Conservation (phyloP, 495 filamentous ascomycete species). For the Penicillium tannophilum region DNA sequence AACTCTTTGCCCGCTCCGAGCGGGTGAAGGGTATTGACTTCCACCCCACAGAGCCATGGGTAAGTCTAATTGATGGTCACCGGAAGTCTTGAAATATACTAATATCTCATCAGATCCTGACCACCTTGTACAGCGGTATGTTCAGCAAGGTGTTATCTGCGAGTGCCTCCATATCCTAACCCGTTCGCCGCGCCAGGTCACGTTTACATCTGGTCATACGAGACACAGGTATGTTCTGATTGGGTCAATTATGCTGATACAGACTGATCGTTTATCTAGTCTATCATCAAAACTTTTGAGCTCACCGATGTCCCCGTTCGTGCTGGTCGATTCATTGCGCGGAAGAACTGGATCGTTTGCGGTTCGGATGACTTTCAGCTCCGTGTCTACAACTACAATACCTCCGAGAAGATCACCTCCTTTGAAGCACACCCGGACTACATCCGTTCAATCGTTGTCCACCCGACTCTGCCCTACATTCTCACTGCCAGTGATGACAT, state of each 20-base stretch:
- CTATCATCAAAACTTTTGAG: slow-evolving; percentile 98
- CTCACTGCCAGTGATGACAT: slow-evolving; percentile 98
- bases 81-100: slow-evolving; percentile 20
- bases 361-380: slow-evolving; percentile 98
- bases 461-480: slow-evolving; percentile 94
- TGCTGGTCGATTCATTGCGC: slow-evolving; percentile 93
- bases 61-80: slow-evolving; percentile 34
- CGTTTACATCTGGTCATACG: slow-evolving; percentile 99
- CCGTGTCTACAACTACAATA: slow-evolving; percentile 98
- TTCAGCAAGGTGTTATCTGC: slow-evolving; percentile 12
- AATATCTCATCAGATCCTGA: slow-evolving; percentile 68
- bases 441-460: slow-evolving; percentile 96
- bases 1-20: slow-evolving; percentile 82
- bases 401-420: slow-evolving; percentile 95
- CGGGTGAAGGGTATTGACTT: slow-evolving; percentile 98
- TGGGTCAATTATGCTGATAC: neutral
- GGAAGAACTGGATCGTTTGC: slow-evolving; percentile 99
- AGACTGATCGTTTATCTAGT: slow-evolving; percentile 41
- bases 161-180: slow-evolving; percentile 27
- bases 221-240: slow-evolving; percentile 68
- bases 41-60: slow-evolving; percentile 94
- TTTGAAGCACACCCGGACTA: slow-evolving; percentile 99
- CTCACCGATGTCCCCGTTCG: slow-evolving; percentile 98
- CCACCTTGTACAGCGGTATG: slow-evolving; percentile 91
- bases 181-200: slow-evolving; percentile 59